Evolutionary conservation across 345 rosid species (phyloP).

Genomic region (Corchorus capsularis): DNA sequence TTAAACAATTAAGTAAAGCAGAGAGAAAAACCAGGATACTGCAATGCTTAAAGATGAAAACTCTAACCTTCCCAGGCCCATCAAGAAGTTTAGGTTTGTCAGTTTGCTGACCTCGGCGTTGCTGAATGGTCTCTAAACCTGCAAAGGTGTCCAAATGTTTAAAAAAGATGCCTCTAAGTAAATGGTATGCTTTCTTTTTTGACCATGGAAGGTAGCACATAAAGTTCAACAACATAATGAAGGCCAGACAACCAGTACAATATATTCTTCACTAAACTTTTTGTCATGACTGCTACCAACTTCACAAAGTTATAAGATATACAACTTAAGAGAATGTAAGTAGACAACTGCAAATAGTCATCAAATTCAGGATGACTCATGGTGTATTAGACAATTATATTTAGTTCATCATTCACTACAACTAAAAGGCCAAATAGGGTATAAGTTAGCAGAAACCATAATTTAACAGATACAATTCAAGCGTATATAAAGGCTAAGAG

Average conservation of each 20-base stretch:
- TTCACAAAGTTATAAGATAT: not conserved
- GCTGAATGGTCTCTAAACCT: slow-evolving; percentile 90
- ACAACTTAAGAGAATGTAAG: not conserved
- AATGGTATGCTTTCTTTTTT: slow-evolving; percentile 4
- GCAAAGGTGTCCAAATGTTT: slow-evolving; percentile 17
- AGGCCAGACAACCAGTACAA: not conserved
- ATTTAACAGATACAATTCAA: not conserved
- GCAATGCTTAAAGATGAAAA: not conserved
- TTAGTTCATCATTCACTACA: not conserved
- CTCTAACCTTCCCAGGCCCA: slow-evolving; percentile 92
- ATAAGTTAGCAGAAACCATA: not conserved
- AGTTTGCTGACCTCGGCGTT: slow-evolving; percentile 75
- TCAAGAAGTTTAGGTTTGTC: slow-evolving; percentile 77
- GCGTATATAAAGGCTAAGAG: not conserved
- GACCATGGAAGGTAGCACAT: slow-evolving; percentile 1
- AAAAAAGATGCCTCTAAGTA: not conserved
- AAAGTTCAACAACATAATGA: not conserved
- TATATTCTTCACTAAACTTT: not conserved
- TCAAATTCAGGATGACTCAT: not conserved
- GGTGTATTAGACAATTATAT: not conserved
- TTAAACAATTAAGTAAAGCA: not conserved
- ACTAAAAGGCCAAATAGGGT: not conserved
- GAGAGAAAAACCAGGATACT: not conserved
- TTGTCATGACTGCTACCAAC: too few relatives aligned
- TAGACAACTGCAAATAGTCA: not conserved